Base-by-base conservation (phyloP, 2,329 filamentous ascomycete genomes). In the Penicillium sp. region DNA sequence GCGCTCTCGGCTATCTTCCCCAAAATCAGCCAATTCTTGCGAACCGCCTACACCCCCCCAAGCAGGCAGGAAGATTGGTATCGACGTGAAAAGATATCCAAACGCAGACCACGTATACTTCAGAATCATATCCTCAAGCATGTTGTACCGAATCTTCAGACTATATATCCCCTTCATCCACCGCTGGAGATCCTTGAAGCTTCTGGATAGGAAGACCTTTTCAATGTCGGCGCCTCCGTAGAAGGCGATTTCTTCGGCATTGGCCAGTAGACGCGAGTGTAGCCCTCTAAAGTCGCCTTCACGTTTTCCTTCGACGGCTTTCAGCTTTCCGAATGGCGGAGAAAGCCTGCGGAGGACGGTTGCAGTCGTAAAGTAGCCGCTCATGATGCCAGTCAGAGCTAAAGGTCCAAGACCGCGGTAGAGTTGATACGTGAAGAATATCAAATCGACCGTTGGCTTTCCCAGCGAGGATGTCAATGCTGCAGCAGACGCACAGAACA, bases 131-230 rank as follows among this genome's bases (percentile, higher is more conserved):
- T 99, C 94, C 70, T 99, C 94, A 0, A 99, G 85, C 78, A 99
- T 99, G 71, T 97, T 99, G 78, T 99, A 99, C 16, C 91, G 87
- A 63, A 99, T 96, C 74, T 97, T 97, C 63, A 97, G 85, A 72
- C 91, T 92, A 75, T 99, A 99, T 62, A 99, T 97, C 46, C 90
- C 88, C 71, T 99, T 94, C 93, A 99, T 97, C 90, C 92, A 97
- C 61, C 84, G 87, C 73, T 94, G 94, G 26, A 99, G 80, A 47
- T 93, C 94, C 71, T 88, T 90, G 78, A 97, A 99, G 64, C 95
- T 92, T 67, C 86, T 88, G 66, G 96, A 91, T 9, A 99, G 79
- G 71, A 97, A 95, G 2, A 89, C 86, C 74, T 94, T 94, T 73
- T 99, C 94, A 78, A 95, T 96, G 50, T 94, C 90, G 7, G 93